Percentiles rank a stretch among this genome's conserved stretches.
Conservation (phyloP, 331 rosid genomes). For the Malus hybrid region DNA sequence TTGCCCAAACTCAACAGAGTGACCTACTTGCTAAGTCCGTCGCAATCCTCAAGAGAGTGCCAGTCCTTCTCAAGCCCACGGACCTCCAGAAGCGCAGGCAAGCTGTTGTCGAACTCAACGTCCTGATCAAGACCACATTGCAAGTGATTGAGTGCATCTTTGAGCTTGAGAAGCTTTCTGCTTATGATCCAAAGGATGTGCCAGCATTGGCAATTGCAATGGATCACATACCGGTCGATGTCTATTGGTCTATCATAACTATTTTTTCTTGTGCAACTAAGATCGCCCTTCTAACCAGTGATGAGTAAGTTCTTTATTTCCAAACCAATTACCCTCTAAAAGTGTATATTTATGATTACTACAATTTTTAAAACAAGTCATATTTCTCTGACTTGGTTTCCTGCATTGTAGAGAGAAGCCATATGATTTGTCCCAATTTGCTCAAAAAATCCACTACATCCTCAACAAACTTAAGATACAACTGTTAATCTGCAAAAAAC, state of each 20-base stretch:
- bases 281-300: constrained; percentile 18
- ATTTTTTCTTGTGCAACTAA: constrained; percentile 27
- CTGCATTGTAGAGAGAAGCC: background rate
- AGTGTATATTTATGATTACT: no score
- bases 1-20: constrained; percentile 21
- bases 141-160: constrained; percentile 10
- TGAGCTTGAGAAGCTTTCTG: constrained; percentile 16
- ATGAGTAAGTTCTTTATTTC: constrained; percentile 15
- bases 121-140: constrained; percentile 8
- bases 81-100: constrained; percentile 11
- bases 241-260: constrained; percentile 13
- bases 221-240: constrained; percentile 25
- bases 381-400: background rate
- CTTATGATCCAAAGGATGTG: constrained; percentile 17
- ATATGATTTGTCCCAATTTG: background rate
- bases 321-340: no score
- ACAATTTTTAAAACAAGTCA: no score
- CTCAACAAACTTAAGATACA: constrained; percentile 16
- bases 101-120: constrained; percentile 15
- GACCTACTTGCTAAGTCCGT: constrained; percentile 35
- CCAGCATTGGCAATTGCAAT: constrained; percentile 22
- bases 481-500: constrained; percentile 4
- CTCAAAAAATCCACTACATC: constrained; percentile 17
- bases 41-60: constrained; percentile 17
- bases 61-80: background rate